Base-by-base conservation (phyloP, 148 eudicot genomes). In the Talinum fruticosum region DNA sequence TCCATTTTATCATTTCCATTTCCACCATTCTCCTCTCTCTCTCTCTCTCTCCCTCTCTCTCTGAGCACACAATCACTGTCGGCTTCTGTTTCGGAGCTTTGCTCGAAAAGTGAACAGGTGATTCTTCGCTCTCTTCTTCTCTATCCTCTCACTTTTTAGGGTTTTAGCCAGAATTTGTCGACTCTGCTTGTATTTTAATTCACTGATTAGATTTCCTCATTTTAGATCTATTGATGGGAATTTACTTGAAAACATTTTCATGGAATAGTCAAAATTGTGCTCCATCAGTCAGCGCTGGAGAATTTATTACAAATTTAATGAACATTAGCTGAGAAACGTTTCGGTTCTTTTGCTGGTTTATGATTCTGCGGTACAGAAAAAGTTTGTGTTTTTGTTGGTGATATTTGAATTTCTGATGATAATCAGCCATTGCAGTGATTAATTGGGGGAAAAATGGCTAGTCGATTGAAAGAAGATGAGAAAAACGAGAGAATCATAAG, bases 391-490 rank as follows among this genome's bases (percentile, higher is more conserved):
- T 47, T 45, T 66, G 53, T 57, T 80, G 54, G 2, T 68, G 44
- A 0, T 30, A 2, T 21, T 49, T 26, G 29, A 26, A 3, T 26
- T 41, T 82, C 83, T 81, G 76, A 73, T 76, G 76, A 30, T 77
- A 35, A 34, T 19, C 47, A 72, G 73, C 18, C 35, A 10, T 76
- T 80, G 81, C 84, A 76, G 89, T 71, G 70, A 72, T 73, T 82
- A 44, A 36, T 78, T 24, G 14, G 28, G 66, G n/a, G 37, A 76
- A 75, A 53, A 75, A 92, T 93, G 97, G 90, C 87, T 54, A 93
- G 66, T 85, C 88, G 86, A 79, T 54, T 84, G 84, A 93, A 91
- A 86, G 97, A 91, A 75, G 97, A 89, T 24, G 93, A 87, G 85
- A 89, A 80, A 78, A 87, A 89, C 78, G 97, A 93, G 89, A 86